Conservation (phyloP, 139 green algal genomes). For the Coccomyxa sp. region DNA sequence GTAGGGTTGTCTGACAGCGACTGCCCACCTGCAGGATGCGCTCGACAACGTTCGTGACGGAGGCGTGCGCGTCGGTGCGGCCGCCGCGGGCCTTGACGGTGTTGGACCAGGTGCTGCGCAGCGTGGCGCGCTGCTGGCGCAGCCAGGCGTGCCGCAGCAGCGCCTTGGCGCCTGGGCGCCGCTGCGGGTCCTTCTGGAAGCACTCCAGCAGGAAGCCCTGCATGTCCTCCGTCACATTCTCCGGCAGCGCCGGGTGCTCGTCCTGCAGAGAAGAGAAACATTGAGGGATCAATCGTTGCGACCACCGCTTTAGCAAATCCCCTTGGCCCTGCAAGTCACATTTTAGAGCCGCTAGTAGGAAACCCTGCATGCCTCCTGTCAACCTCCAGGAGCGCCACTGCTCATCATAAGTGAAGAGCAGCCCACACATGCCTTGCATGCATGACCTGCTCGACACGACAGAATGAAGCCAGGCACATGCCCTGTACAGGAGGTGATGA, state of each 20-base stretch:
- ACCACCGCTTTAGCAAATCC: no score
- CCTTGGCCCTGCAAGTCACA: no score
- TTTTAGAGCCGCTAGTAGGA: no score
- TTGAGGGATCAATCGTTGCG: neutral
- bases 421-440: no score
- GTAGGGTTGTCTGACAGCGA: neutral
- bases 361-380: no score
- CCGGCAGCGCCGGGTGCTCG: conserved; percentile 75
- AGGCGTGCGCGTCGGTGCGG: conserved; percentile 30
- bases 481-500: no score
- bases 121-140: conserved; percentile 55
- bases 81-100: conserved; percentile 31
- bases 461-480: no score
- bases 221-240: conserved; percentile 56
- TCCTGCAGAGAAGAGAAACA: conserved; percentile 54
- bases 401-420: no score
- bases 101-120: conserved; percentile 64
- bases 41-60: conserved; percentile 51
- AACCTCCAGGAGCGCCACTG: no score
- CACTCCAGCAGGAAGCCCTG: conserved; percentile 88
- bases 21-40: conserved; percentile 30
- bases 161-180: conserved; percentile 60
- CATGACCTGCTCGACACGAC: no score
- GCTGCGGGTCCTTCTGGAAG: conserved; percentile 90
- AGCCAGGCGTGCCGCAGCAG: conserved; percentile 90